phyloP scores from a whole-genome alignment of 2,329 filamentous ascomycete species.

The Talaromyces pinophilus region DNA sequence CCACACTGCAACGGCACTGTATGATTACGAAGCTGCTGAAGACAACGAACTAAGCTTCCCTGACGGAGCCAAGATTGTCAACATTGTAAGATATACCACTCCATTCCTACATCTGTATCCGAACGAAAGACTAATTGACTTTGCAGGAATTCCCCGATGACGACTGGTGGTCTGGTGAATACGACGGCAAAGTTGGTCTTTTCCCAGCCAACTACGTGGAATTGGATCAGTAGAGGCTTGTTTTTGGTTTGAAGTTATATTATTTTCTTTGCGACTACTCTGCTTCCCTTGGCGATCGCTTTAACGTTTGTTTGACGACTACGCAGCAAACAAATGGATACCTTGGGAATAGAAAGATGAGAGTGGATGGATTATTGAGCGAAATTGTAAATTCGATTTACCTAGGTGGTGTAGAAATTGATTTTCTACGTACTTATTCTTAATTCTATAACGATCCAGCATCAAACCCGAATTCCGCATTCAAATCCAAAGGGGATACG shows the following conservation, averaged over 20 bases:
- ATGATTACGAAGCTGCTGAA: slow-evolving; percentile 96
- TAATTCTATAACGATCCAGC: not conserved
- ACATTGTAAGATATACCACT: slow-evolving; percentile 60
- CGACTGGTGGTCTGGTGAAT: slow-evolving; percentile 97
- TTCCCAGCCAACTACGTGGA: slow-evolving; percentile 65
- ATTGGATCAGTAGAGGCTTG: slow-evolving; percentile 36
- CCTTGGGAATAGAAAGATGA: not conserved
- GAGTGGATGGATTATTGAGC: not conserved
- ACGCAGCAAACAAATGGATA: not conserved
- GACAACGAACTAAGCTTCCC: slow-evolving; percentile 87
- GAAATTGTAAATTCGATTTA: not conserved
- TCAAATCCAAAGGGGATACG: not conserved
- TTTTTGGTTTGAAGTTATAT: not conserved
- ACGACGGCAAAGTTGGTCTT: slow-evolving; percentile 74
- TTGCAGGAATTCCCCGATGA: slow-evolving; percentile 88
- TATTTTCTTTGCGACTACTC: not conserved
- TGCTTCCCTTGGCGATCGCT: not conserved
- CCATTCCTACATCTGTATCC: not conserved
- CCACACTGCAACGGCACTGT: slow-evolving; percentile 78
- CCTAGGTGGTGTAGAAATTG: not conserved
- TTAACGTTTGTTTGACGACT: not conserved
- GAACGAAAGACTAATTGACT: not conserved
- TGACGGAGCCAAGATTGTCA: slow-evolving; percentile 78
- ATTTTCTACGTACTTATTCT: not conserved
- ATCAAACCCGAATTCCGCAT: not conserved